Evolutionary conservation across 768 basidiomycete genomes (phyloP), one percentile per base, ranked within the genome.

Genomic region (Lactarius indigo): DNA sequence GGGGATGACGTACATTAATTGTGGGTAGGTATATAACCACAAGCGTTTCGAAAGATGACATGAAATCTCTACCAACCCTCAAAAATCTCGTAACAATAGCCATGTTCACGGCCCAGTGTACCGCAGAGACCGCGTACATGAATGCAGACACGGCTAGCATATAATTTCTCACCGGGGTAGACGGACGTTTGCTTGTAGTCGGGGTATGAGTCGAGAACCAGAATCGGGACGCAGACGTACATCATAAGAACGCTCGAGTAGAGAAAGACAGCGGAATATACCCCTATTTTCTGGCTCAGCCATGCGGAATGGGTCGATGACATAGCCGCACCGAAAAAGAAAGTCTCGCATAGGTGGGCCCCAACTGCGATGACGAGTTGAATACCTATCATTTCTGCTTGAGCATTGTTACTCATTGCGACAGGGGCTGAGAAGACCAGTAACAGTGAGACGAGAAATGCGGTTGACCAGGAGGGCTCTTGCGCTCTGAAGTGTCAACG

Each of bases 101-200:
- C 12, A 64, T 7, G 26, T 17, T 30, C 5, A 52, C 4, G 23
- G 57, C 47, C 57, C 44, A 64, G 20, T 59, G 57, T 4, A 23
- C 33, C 42, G 63, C 57, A 28, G 63, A 58, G 28, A 58, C 26
- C 15, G 35, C 5, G 20, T 64, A 64, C 63, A 64, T 64, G n/a
- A 52, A 47, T 13, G 35, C 15, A 10, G 63, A 58, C 17, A 52
- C 15, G 26, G 44, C 57, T n/a, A 64, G 18, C 47, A 64, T 30
- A 15, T 35, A 20, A 28, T 39, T 37, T 31, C 33, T 57, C 1
- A 26, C 28, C 18, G 31, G 26, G 12, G 5, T 39, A 13, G 33
- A n/a, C 23, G 20, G 44, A 9, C 35, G 42, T 39, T 57, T 58
- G 33, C 63, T 64, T 44, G 28, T 0, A 28, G 20, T 57, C 9